Conservation (phyloP, 1,284 basidiomycete genomes). For the Tylopilus sp. region DNA sequence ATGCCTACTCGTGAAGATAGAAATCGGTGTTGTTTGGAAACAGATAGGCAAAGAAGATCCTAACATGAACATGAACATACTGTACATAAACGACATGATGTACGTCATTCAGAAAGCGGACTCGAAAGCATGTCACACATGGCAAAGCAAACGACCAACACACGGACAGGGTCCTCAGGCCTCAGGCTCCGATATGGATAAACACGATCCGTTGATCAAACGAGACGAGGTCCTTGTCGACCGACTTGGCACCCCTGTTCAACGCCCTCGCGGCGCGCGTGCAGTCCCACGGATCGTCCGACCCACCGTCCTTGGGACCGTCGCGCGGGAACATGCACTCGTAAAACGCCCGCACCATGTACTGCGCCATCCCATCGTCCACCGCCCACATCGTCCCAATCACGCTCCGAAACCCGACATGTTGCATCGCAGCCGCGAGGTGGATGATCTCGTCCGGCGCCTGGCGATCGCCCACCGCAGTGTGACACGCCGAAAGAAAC, state of each 20-base stretch:
- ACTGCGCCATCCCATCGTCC: constrained; percentile 16
- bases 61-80: too few relatives aligned
- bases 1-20: too few relatives aligned
- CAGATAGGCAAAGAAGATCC: too few relatives aligned
- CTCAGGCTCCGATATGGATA: constrained; percentile 24
- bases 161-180: too few relatives aligned
- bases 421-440: constrained; percentile 26
- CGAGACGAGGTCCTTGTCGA: constrained; percentile 24
- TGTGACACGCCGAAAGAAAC: constrained; percentile 25
- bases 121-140: too few relatives aligned
- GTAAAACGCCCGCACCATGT: constrained; percentile 23
- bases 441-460: constrained; percentile 21
- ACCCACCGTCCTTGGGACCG: neutral
- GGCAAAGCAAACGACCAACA: too few relatives aligned
- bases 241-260: constrained; percentile 24
- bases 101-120: too few relatives aligned
- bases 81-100: too few relatives aligned
- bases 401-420: constrained; percentile 21
- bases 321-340: neutral
- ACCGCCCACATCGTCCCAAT: constrained; percentile 28
- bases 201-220: constrained; percentile 33
- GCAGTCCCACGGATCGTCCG: constrained; percentile 3
- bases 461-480: constrained; percentile 1
- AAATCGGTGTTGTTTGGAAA: too few relatives aligned
- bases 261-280: constrained; percentile 24